phyloP scores from a whole-genome alignment of 108 stramenopile species.

The Conticribra weissflogii region DNA sequence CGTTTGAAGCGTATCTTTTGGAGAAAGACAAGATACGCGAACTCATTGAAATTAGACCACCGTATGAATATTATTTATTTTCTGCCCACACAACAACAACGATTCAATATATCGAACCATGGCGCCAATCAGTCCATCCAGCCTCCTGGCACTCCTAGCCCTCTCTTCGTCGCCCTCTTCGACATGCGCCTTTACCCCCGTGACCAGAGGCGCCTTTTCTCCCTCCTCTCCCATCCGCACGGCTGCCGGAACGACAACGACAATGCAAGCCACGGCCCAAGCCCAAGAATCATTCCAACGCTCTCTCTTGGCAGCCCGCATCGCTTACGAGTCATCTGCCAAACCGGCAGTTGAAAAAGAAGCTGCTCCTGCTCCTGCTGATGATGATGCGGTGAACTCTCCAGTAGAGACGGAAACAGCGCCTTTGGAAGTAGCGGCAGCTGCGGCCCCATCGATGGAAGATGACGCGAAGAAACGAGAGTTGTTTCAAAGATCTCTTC shows the following conservation, averaged over 20 bases:
- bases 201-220: not conserved
- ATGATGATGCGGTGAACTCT: no score
- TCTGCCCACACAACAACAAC: no score
- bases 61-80: no score
- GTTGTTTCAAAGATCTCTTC: constrained; percentile 10
- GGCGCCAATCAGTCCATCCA: not conserved
- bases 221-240: no score
- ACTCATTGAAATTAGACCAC: no score
- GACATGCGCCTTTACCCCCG: not conserved
- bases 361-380: not conserved
- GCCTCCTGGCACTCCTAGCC: not conserved
- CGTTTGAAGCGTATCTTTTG: no score
- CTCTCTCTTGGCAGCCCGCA: constrained; percentile 11
- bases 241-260: no score
- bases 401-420: no score
- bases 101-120: no score
- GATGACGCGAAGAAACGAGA: not conserved
- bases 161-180: not conserved
- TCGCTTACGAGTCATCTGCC: constrained; percentile 15
- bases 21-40: no score
- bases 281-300: constrained; percentile 18
- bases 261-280: not conserved
- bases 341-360: not conserved
- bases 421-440: not conserved
- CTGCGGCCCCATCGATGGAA: not conserved